Conservation (phyloP, 192 early-diverging fungal species). For the Powellomyces hirtus region DNA sequence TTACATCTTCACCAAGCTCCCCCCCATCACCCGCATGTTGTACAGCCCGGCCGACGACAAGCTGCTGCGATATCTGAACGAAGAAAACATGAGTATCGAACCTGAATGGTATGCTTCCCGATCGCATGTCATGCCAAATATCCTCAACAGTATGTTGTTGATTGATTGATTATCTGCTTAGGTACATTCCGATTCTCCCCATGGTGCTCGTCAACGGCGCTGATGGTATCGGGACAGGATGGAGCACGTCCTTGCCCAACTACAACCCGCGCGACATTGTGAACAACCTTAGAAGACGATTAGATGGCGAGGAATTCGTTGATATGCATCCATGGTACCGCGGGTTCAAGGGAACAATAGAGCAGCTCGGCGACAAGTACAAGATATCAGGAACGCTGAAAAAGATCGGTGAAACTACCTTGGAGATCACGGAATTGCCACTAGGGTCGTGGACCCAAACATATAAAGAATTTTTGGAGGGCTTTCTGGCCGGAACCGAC, state of each 20-base stretch:
- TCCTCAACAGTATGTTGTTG: not conserved
- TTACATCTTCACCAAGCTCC: conserved; percentile 80
- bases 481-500: conserved; percentile 60
- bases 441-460: conserved; percentile 76
- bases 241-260: conserved; percentile 61
- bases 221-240: conserved; percentile 87
- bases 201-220: conserved; percentile 87
- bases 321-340: conserved; percentile 85
- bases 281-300: conserved; percentile 66
- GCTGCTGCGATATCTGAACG: conserved; percentile 68
- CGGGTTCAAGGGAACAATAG: conserved; percentile 60
- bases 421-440: conserved; percentile 84
- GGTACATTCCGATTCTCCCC: conserved; percentile 81
- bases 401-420: conserved; percentile 61
- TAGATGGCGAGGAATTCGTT: conserved; percentile 63
- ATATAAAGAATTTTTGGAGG: conserved; percentile 75
- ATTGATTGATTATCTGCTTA: conserved; percentile 6
- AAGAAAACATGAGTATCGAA: conserved; percentile 80
- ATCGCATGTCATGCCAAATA: not conserved
- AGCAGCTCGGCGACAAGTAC: conserved; percentile 50
- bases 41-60: conserved; percentile 76
- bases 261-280: conserved; percentile 85
- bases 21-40: conserved; percentile 61
- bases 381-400: conserved; percentile 57
- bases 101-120: conserved; percentile 65